These are phyloP conservation scores for Prunus campanulata DNA, from an alignment of 306 rosid species.

Conservation along the genomic window DNA sequence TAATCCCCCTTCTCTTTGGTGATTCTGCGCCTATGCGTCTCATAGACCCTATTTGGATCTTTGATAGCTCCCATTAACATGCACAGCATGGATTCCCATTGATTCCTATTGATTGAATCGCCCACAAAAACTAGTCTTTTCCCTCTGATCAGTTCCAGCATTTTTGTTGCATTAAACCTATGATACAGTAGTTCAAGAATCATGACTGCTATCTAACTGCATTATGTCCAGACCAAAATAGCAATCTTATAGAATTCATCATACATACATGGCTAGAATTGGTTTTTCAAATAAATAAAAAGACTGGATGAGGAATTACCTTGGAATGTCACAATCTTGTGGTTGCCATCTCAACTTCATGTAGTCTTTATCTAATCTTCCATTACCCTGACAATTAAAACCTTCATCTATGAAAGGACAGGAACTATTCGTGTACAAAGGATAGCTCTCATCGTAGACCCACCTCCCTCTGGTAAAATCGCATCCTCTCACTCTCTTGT, in stretches of 20 bases:
- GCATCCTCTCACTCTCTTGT: constrained; percentile 42
- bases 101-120: constrained; percentile 90
- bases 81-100: constrained; percentile 96
- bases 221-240: not conserved
- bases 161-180: constrained; percentile 86
- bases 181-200: constrained; percentile 18
- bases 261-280: not conserved
- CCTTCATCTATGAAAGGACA: constrained; percentile 94
- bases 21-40: constrained; percentile 74
- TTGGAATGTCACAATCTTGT: constrained; percentile 57
- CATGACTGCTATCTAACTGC: constrained; percentile 2
- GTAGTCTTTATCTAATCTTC: constrained; percentile 71
- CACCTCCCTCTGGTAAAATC: constrained; percentile 73
- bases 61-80: constrained; percentile 65
- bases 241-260: not conserved
- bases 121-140: constrained; percentile 95
- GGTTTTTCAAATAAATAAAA: not conserved
- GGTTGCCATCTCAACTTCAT: constrained; percentile 88
- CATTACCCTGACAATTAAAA: constrained; percentile 80
- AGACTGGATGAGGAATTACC: constrained; percentile 34
- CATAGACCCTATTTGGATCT: constrained; percentile 77
- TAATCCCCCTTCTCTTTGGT: constrained; percentile 77
- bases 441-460: constrained; percentile 79
- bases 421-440: constrained; percentile 56
- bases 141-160: constrained; percentile 86